These are phyloP conservation scores for Hylodesmum podocarpum DNA, from an alignment of 306 rosid genomes.

Conservation along the genomic window DNA sequence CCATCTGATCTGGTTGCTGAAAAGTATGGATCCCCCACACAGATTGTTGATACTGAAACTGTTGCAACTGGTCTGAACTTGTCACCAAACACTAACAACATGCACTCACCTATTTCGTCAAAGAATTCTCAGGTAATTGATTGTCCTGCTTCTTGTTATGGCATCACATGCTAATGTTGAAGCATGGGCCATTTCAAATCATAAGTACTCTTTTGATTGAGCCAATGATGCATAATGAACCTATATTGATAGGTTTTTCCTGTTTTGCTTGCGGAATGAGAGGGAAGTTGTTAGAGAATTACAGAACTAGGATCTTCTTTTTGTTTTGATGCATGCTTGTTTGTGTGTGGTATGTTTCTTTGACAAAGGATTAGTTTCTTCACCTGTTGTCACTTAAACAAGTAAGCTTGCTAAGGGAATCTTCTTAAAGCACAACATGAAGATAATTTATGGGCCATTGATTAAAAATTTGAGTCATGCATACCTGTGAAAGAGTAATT, in stretches of 20 bases:
- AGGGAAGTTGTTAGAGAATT: neutral
- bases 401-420: neutral
- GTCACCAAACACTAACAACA: constrained; percentile 46
- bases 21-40: constrained; percentile 36
- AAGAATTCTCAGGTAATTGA: constrained; percentile 56
- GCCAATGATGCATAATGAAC: neutral
- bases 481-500: neutral
- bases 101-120: constrained; percentile 50
- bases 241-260: neutral
- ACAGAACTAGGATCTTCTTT: neutral
- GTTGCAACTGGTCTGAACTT: constrained; percentile 30
- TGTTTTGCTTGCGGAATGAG: neutral
- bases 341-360: neutral
- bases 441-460: neutral
- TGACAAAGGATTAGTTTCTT: neutral
- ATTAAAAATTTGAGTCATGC: neutral
- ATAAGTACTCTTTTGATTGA: neutral
- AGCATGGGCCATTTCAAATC: neutral
- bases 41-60: constrained; percentile 47
- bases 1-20: constrained; percentile 48
- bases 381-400: constrained; percentile 1
- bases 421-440: neutral
- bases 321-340: neutral
- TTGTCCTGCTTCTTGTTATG: constrained; percentile 3
- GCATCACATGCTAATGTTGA: constrained; percentile 8